A percentile compares a stretch with the other conserved stretches of the same genome.
Evolutionary conservation across 2,329 filamentous ascomycete species (phyloP).

Genomic region (Nakataea oryzae): DNA sequence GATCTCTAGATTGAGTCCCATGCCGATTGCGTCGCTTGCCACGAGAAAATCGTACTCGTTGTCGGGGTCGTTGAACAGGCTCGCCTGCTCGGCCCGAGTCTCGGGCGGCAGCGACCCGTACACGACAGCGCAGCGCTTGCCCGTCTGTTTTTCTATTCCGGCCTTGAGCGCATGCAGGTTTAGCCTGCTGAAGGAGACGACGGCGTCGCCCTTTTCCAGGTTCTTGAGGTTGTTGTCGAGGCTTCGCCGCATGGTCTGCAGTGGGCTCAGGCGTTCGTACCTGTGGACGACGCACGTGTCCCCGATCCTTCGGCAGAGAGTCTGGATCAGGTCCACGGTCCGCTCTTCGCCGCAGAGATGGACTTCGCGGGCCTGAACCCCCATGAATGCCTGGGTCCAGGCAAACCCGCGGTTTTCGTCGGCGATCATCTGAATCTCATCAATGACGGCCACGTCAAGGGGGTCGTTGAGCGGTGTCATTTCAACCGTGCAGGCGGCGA

Average conservation of each 20-base stretch:
- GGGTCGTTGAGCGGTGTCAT: constrained; percentile 52
- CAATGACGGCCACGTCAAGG: constrained; percentile 87
- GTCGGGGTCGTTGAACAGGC: constrained; percentile 86
- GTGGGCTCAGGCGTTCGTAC: constrained; percentile 74
- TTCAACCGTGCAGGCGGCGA: constrained; percentile 87
- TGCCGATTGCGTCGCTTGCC: constrained; percentile 72
- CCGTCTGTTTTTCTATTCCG: constrained; percentile 65
- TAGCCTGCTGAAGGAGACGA: constrained; percentile 79
- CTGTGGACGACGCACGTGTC: constrained; percentile 73
- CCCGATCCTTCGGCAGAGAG: constrained; percentile 67
- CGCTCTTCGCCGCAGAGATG: constrained; percentile 90
- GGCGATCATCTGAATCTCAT: constrained; percentile 97
- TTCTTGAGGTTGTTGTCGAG: constrained; percentile 52
- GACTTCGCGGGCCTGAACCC: constrained; percentile 76
- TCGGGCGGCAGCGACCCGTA: constrained; percentile 90
- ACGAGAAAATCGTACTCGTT: constrained; percentile 94
- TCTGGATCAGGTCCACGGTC: constrained; percentile 66
- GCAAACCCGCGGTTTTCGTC: constrained; percentile 75
- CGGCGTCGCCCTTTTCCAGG: constrained; percentile 79
- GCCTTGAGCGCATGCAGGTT: constrained; percentile 71
- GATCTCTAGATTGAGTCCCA: constrained; percentile 91
- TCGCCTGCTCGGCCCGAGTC: constrained; percentile 82
- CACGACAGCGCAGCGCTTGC: constrained; percentile 77
- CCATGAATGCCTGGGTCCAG: constrained; percentile 86
- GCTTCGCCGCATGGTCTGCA: constrained; percentile 55